Base-by-base conservation (phyloP, 345 rosid genomes). In the Eucalyptus cladocalyx region DNA sequence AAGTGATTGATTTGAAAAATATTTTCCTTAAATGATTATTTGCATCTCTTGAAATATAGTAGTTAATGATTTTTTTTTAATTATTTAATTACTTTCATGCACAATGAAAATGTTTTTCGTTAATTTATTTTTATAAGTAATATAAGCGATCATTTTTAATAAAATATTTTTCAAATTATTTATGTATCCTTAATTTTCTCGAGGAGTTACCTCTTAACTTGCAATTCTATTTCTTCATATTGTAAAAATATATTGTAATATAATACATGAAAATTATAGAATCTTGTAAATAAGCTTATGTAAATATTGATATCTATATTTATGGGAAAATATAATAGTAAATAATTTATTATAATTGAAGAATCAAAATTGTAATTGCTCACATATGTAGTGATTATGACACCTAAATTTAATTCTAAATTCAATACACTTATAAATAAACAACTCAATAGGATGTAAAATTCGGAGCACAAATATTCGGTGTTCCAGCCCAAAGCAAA, bases 261-360 rank as follows among this genome's bases (percentile, higher is more conserved):
- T 24, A 56, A 24, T 56, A 0, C 13, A 18, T 2, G 30, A 2
- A 56, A 9, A 24, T 0, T 9, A 56, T 24, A 56, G 30, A 24
- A 56, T 56, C 13, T 56, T 24, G 6, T 24, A 56, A 56, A 24
- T 56, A 56, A 56, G 62, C 3, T 10, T 23, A 9, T 56, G 13
- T 1, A 24, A 56, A 6, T 56, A 56, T 8, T 1, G 3, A 21
- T 54, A 19, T 1, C 0, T 54, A 56, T 0, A 56, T 56, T 51
- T 51, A 8, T 53, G 24, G 5, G 1, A 53, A 53, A 24, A 24
- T 23, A 0, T 10, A 24, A 1, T 24, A 23, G 3, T 24, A 24
- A 56, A 56, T 23, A 56, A 24, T 10, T 2, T 10, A 5, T 24
- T 56, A 56, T 56, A 23, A 56, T 56, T 23, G 30, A 0, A 56